Percentiles rank a stretch among this genome's conserved stretches.
Evolutionary conservation across 306 rosid species (phyloP).

Genomic region (Inga oerstediana): DNA sequence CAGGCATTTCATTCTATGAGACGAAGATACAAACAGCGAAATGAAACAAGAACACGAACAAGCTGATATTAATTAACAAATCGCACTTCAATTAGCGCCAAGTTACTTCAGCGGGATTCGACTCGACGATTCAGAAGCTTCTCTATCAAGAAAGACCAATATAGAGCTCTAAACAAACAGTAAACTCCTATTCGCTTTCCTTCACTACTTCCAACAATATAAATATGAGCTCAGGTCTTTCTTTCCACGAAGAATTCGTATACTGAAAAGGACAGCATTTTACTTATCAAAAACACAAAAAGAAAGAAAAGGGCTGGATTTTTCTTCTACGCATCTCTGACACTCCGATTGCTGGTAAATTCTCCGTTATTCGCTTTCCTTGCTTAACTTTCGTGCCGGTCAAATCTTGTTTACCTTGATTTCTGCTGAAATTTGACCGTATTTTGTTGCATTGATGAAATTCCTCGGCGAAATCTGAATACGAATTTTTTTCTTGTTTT

Average conservation of each 20-base stretch:
- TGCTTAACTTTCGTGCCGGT: not conserved
- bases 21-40: not conserved
- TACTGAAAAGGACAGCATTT: not conserved
- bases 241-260: not conserved
- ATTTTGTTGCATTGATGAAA: not conserved
- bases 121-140: not conserved
- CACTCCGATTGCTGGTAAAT: not conserved
- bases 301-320: not conserved
- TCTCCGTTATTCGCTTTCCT: not conserved
- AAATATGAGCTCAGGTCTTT: not conserved
- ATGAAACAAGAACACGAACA: not conserved
- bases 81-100: not conserved
- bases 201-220: not conserved
- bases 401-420: not conserved
- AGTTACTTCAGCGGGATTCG: not conserved
- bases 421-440: not conserved
- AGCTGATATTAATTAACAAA: not conserved
- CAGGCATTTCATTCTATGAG: not conserved
- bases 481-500: slow-evolving; percentile 9
- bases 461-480: not conserved
- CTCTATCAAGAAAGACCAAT: not conserved
- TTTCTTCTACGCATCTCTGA: slow-evolving; percentile 7
- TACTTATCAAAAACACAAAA: no score
- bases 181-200: not conserved
- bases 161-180: not conserved